These are phyloP conservation scores for Panicum hallii DNA, from an alignment of 202 grass and related monocot genomes.

Conservation along the genomic window DNA sequence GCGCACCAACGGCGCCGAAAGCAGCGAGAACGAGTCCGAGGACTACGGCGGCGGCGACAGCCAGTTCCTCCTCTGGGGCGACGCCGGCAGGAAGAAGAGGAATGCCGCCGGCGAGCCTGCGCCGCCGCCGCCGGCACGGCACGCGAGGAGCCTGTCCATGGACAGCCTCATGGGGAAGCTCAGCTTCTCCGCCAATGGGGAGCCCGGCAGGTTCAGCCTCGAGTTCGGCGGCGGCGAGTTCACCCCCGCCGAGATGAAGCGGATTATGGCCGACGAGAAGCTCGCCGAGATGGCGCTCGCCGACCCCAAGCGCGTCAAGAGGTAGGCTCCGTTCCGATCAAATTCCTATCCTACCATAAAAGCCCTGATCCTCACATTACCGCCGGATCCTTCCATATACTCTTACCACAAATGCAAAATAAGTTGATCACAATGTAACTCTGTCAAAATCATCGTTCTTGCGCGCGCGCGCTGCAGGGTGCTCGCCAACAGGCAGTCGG, in stretches of 20 bases:
- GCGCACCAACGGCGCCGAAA: conserved; percentile 84
- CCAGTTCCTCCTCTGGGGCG: conserved; percentile 56
- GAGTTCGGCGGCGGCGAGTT: conserved; percentile 90
- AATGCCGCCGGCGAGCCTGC: conserved; percentile 53
- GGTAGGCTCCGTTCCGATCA: conserved; percentile 40
- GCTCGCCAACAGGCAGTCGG: conserved; percentile 92
- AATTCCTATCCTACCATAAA: conserved; percentile 3
- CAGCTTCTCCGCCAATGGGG: conserved; percentile 57
- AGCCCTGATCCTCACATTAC: neutral
- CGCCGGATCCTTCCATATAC: neutral
- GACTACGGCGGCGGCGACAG: conserved; percentile 62
- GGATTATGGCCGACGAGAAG: conserved; percentile 92
- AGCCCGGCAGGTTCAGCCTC: conserved; percentile 63
- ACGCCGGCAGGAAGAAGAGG: conserved; percentile 57
- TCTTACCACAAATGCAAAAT: neutral
- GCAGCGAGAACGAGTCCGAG: conserved; percentile 93
- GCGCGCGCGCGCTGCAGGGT: conserved; percentile 51
- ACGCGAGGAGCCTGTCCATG: conserved; percentile 82
- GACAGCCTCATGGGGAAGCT: conserved; percentile 84
- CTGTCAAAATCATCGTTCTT: neutral
- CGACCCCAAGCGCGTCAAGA: conserved; percentile 92
- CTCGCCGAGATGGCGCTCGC: conserved; percentile 89
- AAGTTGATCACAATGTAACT: neutral
- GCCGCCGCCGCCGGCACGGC: conserved; percentile 36
- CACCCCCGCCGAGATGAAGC: conserved; percentile 80